Conservation (phyloP, 768 basidiomycete genomes). For the Krasilnikovozyma curviuscula region DNA sequence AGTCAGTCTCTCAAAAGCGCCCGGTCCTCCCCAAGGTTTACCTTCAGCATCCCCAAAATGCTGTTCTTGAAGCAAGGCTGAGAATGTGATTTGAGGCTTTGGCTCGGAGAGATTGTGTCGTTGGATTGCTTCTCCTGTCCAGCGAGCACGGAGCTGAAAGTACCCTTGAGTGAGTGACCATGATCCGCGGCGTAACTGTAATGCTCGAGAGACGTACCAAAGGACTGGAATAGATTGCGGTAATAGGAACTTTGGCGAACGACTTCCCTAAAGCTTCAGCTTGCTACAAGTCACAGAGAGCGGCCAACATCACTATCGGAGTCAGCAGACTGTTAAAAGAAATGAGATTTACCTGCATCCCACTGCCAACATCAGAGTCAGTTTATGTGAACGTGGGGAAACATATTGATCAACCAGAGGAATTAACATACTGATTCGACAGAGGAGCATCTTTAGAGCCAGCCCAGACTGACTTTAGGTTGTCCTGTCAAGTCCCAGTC, state of each 20-base stretch:
- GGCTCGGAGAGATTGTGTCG: constrained; percentile 33
- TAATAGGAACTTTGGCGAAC: constrained; percentile 34
- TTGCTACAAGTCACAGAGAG: constrained; percentile 40
- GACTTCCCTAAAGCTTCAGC: constrained; percentile 41
- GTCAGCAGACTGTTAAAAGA: not conserved
- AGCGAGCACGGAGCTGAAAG: constrained; percentile 10
- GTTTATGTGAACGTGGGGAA: not conserved
- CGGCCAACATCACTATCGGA: not conserved
- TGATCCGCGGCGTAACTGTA: constrained; percentile 29
- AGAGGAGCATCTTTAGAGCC: constrained; percentile 56
- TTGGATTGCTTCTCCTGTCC: constrained; percentile 12
- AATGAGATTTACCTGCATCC: too few species aligned
- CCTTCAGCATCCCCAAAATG: constrained; percentile 53
- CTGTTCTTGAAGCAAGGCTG: constrained; percentile 44
- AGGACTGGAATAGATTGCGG: constrained; percentile 45
- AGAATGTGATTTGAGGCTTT: constrained; percentile 34
- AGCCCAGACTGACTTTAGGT: too few species aligned
- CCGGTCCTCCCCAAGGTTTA: constrained; percentile 28
- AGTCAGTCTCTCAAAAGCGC: not conserved
- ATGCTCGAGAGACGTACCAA: constrained; percentile 46
- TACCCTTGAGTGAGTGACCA: not conserved
- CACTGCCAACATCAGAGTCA: too few species aligned
- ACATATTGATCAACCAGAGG: not conserved
- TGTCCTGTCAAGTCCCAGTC: too few species aligned
- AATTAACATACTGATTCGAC: constrained; percentile 41